phyloP scores from a whole-genome alignment of 164 flowering plant genomes.

The Sextonia rubra region DNA sequence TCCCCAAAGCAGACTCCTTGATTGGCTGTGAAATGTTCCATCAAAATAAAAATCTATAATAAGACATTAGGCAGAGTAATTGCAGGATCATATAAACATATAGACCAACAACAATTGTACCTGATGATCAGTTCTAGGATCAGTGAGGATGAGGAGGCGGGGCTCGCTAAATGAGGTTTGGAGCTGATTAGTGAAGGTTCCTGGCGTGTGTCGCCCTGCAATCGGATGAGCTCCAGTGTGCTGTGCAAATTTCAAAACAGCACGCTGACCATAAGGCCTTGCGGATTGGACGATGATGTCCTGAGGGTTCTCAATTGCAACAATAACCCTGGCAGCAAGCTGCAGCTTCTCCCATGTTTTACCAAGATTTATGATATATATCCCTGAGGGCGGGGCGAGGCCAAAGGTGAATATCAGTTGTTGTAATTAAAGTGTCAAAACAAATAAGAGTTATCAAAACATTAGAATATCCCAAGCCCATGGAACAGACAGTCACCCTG shows the following conservation, averaged over 20 bases:
- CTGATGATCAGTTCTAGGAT: conserved; percentile 66
- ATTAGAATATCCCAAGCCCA: neutral
- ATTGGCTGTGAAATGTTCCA: conserved; percentile 52
- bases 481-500: neutral
- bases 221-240: conserved; percentile 74
- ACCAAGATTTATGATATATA: conserved; percentile 72
- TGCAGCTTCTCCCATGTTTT: conserved; percentile 89
- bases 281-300: conserved; percentile 94
- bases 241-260: conserved; percentile 80
- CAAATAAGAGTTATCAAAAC: neutral
- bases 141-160: conserved; percentile 79
- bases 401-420: neutral
- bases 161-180: conserved; percentile 83
- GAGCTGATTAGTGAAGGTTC: conserved; percentile 84
- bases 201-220: conserved; percentile 90
- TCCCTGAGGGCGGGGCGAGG: conserved; percentile 49
- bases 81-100: neutral
- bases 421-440: neutral
- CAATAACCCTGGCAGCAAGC: conserved; percentile 81
- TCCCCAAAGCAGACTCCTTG: conserved; percentile 79
- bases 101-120: conserved; percentile 7
- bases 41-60: neutral
- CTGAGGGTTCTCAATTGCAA: conserved; percentile 77
- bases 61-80: neutral
- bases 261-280: conserved; percentile 90